Conservation (phyloP, 2,329 filamentous ascomycete species). For the Aspergillus clavatus region DNA sequence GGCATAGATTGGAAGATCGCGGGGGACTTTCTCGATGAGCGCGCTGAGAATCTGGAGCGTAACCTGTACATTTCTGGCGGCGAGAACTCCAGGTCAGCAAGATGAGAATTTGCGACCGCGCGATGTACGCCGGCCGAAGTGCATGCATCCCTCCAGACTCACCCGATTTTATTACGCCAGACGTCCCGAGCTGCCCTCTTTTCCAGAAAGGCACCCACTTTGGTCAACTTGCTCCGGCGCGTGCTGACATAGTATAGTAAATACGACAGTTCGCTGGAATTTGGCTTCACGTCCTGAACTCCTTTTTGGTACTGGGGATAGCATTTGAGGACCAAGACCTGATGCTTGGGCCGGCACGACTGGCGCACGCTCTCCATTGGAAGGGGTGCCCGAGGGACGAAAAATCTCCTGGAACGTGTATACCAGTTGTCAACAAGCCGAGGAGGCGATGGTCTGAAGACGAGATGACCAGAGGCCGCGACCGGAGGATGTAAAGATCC, state of each 20-base stretch:
- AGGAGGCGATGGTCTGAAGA: background rate
- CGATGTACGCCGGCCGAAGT: slow-evolving; percentile 7
- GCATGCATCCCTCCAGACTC: slow-evolving; percentile 30
- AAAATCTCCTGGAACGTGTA: background rate
- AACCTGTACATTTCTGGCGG: slow-evolving; percentile 79
- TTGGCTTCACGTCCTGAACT: slow-evolving; percentile 87
- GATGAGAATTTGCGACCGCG: background rate
- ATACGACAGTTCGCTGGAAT: slow-evolving; percentile 94
- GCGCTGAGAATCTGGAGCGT: slow-evolving; percentile 88
- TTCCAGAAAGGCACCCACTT: slow-evolving; percentile 90
- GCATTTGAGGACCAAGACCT: slow-evolving; percentile 92
- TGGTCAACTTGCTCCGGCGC: slow-evolving; percentile 89
- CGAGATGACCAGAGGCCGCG: background rate
- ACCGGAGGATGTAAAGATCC: background rate
- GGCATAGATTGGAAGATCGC: slow-evolving; percentile 85
- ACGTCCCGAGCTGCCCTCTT: slow-evolving; percentile 91
- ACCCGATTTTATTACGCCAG: slow-evolving; percentile 83
- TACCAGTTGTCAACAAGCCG: background rate
- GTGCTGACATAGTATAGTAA: slow-evolving; percentile 95
- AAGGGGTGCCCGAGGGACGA: slow-evolving; percentile 5
- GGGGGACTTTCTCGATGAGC: slow-evolving; percentile 86
- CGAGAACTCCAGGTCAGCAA: slow-evolving; percentile 7
- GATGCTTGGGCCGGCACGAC: slow-evolving; percentile 82
- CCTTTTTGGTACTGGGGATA: slow-evolving; percentile 91
- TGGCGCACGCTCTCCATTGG: slow-evolving; percentile 56